phyloP scores from a whole-genome alignment of 805 yeast genomes.

The Yarrowia deformans region DNA sequence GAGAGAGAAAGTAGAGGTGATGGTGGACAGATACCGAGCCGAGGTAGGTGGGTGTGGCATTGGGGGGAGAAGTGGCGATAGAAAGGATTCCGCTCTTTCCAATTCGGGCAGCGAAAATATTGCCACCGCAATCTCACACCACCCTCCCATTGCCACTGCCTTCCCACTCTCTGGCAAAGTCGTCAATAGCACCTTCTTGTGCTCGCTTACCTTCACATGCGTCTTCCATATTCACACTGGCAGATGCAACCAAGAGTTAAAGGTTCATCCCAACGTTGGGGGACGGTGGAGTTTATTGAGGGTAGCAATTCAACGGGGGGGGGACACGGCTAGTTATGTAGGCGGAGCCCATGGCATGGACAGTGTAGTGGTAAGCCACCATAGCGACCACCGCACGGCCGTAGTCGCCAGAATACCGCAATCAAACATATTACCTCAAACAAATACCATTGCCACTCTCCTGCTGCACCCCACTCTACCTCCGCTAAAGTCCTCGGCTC shows the following conservation, averaged over 20 bases:
- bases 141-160: too few relatives aligned
- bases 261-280: slow-evolving; percentile 35
- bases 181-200: not conserved
- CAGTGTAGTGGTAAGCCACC: too few relatives aligned
- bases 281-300: slow-evolving; percentile 36
- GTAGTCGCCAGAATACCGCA: too few relatives aligned
- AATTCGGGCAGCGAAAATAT: too few relatives aligned
- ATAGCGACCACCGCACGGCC: too few relatives aligned
- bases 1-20: not conserved
- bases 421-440: not conserved
- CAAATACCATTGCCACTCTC: not conserved
- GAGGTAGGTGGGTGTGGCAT: slow-evolving; percentile 3
- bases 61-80: too few relatives aligned
- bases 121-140: too few relatives aligned
- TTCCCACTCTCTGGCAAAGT: not conserved
- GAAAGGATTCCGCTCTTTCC: too few relatives aligned
- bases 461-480: slow-evolving; percentile 39
- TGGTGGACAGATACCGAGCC: slow-evolving; percentile 4
- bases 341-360: not conserved
- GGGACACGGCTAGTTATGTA: too few relatives aligned
- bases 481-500: slow-evolving; percentile 38
- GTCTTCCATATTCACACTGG: slow-evolving; percentile 20
- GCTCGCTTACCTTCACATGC: slow-evolving; percentile 37
- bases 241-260: slow-evolving; percentile 8
- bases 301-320: slow-evolving; percentile 1